A percentile compares a stretch with the other conserved stretches of the same genome.
phyloP scores from a whole-genome alignment of 2,329 filamentous ascomycete genomes.

The Fusarium verticillioides region DNA sequence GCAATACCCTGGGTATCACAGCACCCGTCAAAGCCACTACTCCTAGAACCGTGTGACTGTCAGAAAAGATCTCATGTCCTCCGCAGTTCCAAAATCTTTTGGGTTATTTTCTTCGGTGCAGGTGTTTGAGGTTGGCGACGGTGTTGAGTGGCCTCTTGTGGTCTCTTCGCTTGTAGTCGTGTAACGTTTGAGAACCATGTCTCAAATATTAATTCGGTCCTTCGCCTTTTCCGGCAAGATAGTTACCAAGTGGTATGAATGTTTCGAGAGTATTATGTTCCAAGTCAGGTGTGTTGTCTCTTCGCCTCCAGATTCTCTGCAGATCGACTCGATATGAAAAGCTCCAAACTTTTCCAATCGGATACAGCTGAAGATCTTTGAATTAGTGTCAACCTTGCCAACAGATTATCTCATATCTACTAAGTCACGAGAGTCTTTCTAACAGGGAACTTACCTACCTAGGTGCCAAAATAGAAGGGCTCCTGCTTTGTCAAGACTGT shows the following conservation, averaged over 20 bases:
- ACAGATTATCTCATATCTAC: neutral
- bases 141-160: slow-evolving; percentile 34
- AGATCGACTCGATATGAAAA: slow-evolving; percentile 36
- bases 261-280: slow-evolving; percentile 44
- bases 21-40: slow-evolving; percentile 51
- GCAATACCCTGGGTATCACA: slow-evolving; percentile 46
- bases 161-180: slow-evolving; percentile 35
- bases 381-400: neutral
- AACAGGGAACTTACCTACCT: too few species aligned
- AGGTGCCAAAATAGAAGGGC: neutral
- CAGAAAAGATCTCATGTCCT: slow-evolving; percentile 45
- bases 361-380: neutral
- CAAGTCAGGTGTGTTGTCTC: slow-evolving; percentile 1
- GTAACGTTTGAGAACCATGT: slow-evolving; percentile 43
- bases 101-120: slow-evolving; percentile 13
- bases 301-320: slow-evolving; percentile 1
- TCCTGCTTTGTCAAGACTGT: neutral
- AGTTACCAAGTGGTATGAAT: slow-evolving; percentile 31
- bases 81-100: neutral
- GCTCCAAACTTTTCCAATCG: slow-evolving; percentile 2
- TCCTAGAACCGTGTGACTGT: slow-evolving; percentile 48
- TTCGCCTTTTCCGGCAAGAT: slow-evolving; percentile 34
- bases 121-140: slow-evolving; percentile 35
- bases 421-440: too few species aligned
- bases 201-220: slow-evolving; percentile 48